A percentile compares a stretch with the other conserved stretches of the same genome.
Conservation (phyloP, 2,329 filamentous ascomycete genomes). For the Epichloe brachyelytri region DNA sequence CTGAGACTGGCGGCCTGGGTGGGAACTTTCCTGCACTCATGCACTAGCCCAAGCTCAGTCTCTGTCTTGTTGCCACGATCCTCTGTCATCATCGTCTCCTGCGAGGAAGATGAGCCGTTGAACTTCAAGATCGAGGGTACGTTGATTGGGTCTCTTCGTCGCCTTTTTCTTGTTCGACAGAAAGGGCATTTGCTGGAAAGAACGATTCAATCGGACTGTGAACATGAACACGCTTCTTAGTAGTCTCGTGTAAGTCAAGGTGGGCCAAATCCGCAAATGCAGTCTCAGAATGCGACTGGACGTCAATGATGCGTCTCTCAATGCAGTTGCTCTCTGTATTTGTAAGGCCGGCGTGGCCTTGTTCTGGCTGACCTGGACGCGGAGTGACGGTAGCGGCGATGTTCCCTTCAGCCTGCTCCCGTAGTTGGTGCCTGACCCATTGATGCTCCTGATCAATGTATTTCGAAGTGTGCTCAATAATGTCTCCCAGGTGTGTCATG, state of each 20-base stretch:
- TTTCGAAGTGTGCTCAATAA: slow-evolving; percentile 16
- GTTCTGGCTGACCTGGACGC: not conserved
- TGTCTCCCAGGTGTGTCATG: slow-evolving; percentile 15
- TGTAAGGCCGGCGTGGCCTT: not conserved
- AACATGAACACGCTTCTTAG: slow-evolving; percentile 5
- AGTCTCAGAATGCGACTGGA: not conserved
- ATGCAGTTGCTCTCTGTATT: not conserved
- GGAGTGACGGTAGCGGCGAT: not conserved
- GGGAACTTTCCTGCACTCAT: slow-evolving; percentile 10
- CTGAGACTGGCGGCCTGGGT: slow-evolving; percentile 3
- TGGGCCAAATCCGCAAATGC: not conserved
- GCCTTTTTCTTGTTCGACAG: slow-evolving; percentile 23
- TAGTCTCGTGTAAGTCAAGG: not conserved
- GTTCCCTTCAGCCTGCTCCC: not conserved
- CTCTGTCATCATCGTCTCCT: slow-evolving; percentile 5
- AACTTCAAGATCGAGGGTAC: slow-evolving; percentile 24
- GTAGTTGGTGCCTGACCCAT: slow-evolving; percentile 18
- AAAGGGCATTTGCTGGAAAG: slow-evolving; percentile 16
- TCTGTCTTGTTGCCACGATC: slow-evolving; percentile 1
- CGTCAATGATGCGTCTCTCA: not conserved
- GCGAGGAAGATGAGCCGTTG: slow-evolving; percentile 1
- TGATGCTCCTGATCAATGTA: slow-evolving; percentile 16
- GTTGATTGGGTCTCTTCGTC: slow-evolving; percentile 17
- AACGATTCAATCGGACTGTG: slow-evolving; percentile 6
- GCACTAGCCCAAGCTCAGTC: slow-evolving; percentile 12